phyloP scores from a whole-genome alignment of 2,329 filamentous ascomycete species.

The Thelonectria blattea region DNA sequence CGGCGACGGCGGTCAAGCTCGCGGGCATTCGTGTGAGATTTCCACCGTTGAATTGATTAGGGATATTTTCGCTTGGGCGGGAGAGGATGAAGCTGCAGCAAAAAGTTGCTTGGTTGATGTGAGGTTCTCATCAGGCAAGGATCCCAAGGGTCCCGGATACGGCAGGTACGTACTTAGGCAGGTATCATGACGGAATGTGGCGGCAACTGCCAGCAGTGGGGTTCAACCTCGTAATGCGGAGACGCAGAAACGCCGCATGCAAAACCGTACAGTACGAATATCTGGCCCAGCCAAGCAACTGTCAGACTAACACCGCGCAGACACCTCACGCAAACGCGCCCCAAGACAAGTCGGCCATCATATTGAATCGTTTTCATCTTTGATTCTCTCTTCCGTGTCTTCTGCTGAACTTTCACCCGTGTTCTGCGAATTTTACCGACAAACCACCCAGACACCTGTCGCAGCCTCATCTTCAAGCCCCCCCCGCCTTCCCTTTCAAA shows the following conservation, averaged over 20 bases:
- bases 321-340: too few relatives aligned
- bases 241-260: conserved; percentile 31
- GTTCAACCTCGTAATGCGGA: conserved; percentile 14
- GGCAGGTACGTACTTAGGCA: conserved; percentile 13
- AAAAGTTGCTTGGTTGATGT: too few relatives aligned
- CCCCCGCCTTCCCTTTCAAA: background rate
- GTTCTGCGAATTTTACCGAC: background rate
- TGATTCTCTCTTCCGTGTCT: background rate
- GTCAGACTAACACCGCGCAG: background rate
- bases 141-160: too few relatives aligned
- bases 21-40: background rate
- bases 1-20: conserved; percentile 7
- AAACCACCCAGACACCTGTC: background rate
- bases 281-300: background rate
- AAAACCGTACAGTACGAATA: conserved; percentile 13
- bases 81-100: background rate
- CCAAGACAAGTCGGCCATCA: too few relatives aligned
- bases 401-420: background rate
- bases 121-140: too few relatives aligned
- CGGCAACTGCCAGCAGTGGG: conserved; percentile 20
- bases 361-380: too few relatives aligned
- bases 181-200: conserved; percentile 30
- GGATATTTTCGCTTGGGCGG: conserved; percentile 9
- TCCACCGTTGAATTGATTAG: conserved; percentile 1
- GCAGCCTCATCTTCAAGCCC: background rate